Conservation (phyloP, 768 basidiomycete genomes). For the Pisolithus albus region DNA sequence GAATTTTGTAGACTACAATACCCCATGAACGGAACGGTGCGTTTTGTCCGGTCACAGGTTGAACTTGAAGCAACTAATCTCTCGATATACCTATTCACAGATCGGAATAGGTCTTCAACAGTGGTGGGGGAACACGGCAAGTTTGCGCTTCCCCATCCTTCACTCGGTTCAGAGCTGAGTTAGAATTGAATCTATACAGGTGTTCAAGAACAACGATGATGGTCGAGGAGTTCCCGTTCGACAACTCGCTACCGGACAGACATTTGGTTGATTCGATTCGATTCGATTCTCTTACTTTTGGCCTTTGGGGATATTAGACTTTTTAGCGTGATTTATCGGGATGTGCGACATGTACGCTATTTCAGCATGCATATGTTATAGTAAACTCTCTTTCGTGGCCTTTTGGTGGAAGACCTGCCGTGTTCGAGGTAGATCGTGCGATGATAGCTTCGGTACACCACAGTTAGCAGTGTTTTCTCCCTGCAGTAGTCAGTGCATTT, state of each 20-base stretch:
- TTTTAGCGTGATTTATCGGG: too few relatives aligned
- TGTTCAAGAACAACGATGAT: constrained; percentile 16
- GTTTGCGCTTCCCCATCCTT: neutral
- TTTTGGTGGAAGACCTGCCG: too few relatives aligned
- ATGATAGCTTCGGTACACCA: too few relatives aligned
- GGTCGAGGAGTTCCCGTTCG: constrained; percentile 21
- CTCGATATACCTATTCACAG: constrained; percentile 4
- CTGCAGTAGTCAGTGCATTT: too few relatives aligned
- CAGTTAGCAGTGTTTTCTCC: too few relatives aligned
- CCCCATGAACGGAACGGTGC: constrained; percentile 18
- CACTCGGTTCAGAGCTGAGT: neutral
- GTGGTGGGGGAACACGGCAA: constrained; percentile 27
- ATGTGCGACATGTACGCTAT: too few relatives aligned
- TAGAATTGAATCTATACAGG: constrained; percentile 8
- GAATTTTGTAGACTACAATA: constrained; percentile 19
- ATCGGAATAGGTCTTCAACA: constrained; percentile 14
- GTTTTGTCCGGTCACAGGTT: neutral
- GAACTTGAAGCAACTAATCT: too few relatives aligned
- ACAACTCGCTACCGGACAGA: constrained; percentile 17
- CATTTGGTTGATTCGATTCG: constrained; percentile 10
- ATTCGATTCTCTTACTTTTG: constrained; percentile 1
- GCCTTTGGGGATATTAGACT: neutral
- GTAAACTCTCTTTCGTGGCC: too few relatives aligned
- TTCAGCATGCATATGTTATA: too few relatives aligned
- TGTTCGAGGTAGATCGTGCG: too few relatives aligned